Evolutionary conservation across 2,329 filamentous ascomycete species (phyloP).

Genomic region (Orbilia quercus): DNA sequence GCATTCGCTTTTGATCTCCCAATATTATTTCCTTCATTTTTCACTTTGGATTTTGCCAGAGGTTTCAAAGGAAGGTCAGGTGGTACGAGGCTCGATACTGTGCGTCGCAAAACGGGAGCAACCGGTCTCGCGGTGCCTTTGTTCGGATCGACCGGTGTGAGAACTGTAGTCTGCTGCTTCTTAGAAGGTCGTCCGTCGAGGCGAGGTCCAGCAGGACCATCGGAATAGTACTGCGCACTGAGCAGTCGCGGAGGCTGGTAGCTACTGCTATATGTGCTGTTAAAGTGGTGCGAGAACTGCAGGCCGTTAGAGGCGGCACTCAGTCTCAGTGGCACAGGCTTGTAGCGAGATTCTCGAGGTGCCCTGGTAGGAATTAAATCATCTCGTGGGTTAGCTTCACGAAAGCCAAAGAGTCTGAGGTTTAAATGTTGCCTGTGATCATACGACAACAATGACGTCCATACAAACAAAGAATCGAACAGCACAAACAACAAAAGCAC

Average conservation of each 20-base stretch:
- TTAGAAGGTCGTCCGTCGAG: slow-evolving; percentile 40
- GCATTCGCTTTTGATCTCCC: slow-evolving; percentile 19
- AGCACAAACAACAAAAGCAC: too few species aligned
- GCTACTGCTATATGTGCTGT: slow-evolving; percentile 33
- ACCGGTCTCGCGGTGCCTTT: slow-evolving; percentile 32
- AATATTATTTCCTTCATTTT: slow-evolving; percentile 29
- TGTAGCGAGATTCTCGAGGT: slow-evolving; percentile 37
- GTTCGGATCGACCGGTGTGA: slow-evolving; percentile 48
- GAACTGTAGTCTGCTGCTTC: slow-evolving; percentile 50
- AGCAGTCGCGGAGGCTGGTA: slow-evolving; percentile 35
- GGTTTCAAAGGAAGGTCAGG: slow-evolving; percentile 44
- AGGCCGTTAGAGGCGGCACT: slow-evolving; percentile 55
- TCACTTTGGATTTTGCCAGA: slow-evolving; percentile 32
- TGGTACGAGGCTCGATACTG: slow-evolving; percentile 50
- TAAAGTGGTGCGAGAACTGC: slow-evolving; percentile 56
- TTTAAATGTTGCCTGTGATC: slow-evolving; percentile 16
- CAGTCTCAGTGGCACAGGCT: slow-evolving; percentile 39
- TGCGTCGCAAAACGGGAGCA: slow-evolving; percentile 35
- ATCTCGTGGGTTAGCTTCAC: slow-evolving; percentile 10
- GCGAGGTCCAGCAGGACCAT: slow-evolving; percentile 39
- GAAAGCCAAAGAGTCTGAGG: slow-evolving; percentile 1
- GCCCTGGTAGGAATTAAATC: slow-evolving; percentile 27
- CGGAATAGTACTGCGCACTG: slow-evolving; percentile 38
- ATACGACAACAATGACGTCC: slow-evolving; percentile 42
- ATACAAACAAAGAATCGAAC: neutral